These are phyloP conservation scores for Aspergillus costaricaensis DNA, from an alignment of 2,329 filamentous ascomycete genomes.

Conservation along the genomic window DNA sequence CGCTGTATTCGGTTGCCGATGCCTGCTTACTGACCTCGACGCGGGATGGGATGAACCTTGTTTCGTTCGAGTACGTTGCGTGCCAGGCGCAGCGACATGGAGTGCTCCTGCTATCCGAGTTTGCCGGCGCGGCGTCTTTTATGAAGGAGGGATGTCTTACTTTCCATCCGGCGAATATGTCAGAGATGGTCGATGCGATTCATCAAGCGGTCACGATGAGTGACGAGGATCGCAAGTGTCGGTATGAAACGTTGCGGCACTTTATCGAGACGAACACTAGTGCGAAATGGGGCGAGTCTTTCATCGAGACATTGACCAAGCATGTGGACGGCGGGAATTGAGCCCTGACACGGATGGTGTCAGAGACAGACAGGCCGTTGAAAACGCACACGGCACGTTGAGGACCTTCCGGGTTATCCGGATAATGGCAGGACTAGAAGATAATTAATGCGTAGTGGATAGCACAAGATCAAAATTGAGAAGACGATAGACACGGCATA, in stretches of 20 bases:
- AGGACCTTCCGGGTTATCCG: too few species aligned
- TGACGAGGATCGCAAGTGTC: constrained; percentile 73
- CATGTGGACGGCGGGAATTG: neutral
- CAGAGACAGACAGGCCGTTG: too few species aligned
- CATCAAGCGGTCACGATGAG: constrained; percentile 86
- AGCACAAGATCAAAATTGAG: too few species aligned
- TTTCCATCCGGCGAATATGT: constrained; percentile 94
- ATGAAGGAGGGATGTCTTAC: constrained; percentile 78
- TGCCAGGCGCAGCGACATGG: constrained; percentile 84
- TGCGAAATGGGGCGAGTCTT: constrained; percentile 37
- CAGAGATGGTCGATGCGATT: constrained; percentile 84
- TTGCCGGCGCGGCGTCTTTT: constrained; percentile 89
- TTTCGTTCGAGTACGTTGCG: constrained; percentile 95
- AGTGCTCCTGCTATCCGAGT: constrained; percentile 90
- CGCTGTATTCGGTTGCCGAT: constrained; percentile 84
- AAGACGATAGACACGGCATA: too few species aligned
- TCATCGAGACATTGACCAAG: constrained; percentile 21
- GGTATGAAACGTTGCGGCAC: constrained; percentile 80
- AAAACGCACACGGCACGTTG: too few species aligned
- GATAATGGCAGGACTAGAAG: too few species aligned
- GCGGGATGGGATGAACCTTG: constrained; percentile 95
- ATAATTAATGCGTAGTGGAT: too few species aligned
- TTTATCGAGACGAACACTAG: constrained; percentile 89
- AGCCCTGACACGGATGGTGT: too few species aligned
- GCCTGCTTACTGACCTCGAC: constrained; percentile 86